Evolutionary conservation across 2,329 filamentous ascomycete genomes (phyloP).

Genomic region (Shiraia sp.): DNA sequence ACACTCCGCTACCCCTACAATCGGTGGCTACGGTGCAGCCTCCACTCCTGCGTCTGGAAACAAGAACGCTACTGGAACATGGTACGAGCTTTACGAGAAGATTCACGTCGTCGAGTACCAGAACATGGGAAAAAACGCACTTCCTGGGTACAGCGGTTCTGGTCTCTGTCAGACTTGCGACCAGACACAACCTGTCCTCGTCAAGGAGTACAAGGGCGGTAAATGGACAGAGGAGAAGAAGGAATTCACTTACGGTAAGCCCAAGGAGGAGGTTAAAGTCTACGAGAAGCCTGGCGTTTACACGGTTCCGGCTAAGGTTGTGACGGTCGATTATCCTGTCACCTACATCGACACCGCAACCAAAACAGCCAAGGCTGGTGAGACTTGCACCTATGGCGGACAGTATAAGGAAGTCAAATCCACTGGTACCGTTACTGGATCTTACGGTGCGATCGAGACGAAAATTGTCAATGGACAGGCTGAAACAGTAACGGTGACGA

Average conservation of each 20-base stretch:
- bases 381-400: no score
- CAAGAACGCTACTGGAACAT: constrained; percentile 24
- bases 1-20: constrained; percentile 22
- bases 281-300: constrained; percentile 34
- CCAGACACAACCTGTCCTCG: constrained; percentile 27
- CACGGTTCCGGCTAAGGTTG: constrained; percentile 32
- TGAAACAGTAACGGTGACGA: no score
- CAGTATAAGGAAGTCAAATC: no score
- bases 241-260: constrained; percentile 27
- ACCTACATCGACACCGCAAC: no score
- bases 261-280: constrained; percentile 31
- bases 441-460: no score
- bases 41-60: constrained; percentile 3
- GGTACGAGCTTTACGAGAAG: constrained; percentile 39
- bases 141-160: constrained; percentile 34
- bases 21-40: constrained; percentile 11
- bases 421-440: constrained; percentile 24
- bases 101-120: constrained; percentile 31
- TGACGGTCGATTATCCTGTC: constrained; percentile 34
- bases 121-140: constrained; percentile 32
- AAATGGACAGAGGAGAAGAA: constrained; percentile 32
- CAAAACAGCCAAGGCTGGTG: no score
- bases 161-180: constrained; percentile 28
- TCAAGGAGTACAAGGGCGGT: constrained; percentile 37
- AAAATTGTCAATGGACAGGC: no score